Base-by-base conservation (phyloP, 805 yeast genomes). In the Wickerhamomyces alni region DNA sequence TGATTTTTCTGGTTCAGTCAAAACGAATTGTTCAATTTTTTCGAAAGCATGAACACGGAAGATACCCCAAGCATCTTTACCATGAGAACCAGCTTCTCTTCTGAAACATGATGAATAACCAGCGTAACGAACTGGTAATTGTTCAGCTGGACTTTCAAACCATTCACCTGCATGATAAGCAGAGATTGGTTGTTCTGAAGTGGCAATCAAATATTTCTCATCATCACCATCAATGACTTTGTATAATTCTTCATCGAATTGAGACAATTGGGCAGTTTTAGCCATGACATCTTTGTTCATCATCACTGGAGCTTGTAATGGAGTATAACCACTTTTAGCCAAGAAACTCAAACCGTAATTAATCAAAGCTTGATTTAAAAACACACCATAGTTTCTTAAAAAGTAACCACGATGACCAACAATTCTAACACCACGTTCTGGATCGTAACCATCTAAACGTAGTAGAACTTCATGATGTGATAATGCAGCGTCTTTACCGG, bases 231-330 rank as follows among this genome's bases (percentile, higher is more conserved):
- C 99, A 36, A 86, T 69, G 43, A 93, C 98, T 70, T 93, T 93
- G 73, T 93, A 93, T 58, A 93, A 75, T 68, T 93, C 99, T 73
- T 93, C 99, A 65, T 93, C 99, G 56, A 93, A 93, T 61, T 93
- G 89, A 28, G 97, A 88, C 63, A 93, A 80, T 70, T 93, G 99
- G 8, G 99, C 99, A 52, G 99, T 93, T 69, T 87, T 89, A 53
- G 98, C 98, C 99, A 93, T 93, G 42, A 88, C 95, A 43, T 93
- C 98, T 70, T 93, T 93, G 80, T 93, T 93, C 96, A 93, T 87
- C 99, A 93, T 93, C 33, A 91, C 96, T 42, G 99, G 99, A 13
- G 99, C 95, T 72, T 93, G 99, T 65, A 93, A 74, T 47, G 98
- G 95, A 40, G 73, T 72, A 72, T 87, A 93, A 37, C 81, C 88